Evolutionary conservation across 2,329 filamentous ascomycete species (phyloP).

Genomic region (Mycogone perniciosa): DNA sequence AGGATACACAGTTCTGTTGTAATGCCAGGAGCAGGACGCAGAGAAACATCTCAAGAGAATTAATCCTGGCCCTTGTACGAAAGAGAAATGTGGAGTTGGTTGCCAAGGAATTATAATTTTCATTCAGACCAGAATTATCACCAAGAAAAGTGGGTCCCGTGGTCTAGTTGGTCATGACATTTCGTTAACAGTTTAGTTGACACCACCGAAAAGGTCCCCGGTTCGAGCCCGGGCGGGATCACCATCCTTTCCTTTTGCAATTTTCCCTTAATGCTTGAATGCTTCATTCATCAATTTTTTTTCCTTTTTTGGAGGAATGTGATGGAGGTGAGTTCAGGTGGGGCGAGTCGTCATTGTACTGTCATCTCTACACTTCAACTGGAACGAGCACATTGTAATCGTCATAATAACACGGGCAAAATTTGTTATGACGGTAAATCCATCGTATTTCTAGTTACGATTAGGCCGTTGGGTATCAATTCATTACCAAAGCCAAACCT

Average conservation of each 20-base stretch:
- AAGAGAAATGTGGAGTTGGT: background rate
- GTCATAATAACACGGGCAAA: background rate
- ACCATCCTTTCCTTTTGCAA: conserved; percentile 2
- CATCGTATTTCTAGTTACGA: conserved; percentile 4
- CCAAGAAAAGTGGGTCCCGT: conserved; percentile 5
- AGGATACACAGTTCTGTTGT: too few relatives aligned
- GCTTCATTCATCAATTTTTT: too few relatives aligned
- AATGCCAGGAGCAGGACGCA: too few relatives aligned
- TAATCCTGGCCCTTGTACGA: too few relatives aligned
- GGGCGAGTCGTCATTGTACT: too few relatives aligned
- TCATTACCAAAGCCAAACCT: conserved; percentile 13
- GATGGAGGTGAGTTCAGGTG: too few relatives aligned
- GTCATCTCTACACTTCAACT: too few relatives aligned
- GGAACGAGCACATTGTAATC: too few relatives aligned
- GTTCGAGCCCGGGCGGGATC: conserved; percentile 14
- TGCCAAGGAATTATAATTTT: background rate
- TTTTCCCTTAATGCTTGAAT: too few relatives aligned
- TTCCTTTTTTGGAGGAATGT: too few relatives aligned
- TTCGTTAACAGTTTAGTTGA: conserved; percentile 12
- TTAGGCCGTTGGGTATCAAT: conserved; percentile 14
- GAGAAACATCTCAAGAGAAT: too few relatives aligned
- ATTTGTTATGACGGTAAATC: background rate
- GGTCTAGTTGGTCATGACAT: conserved; percentile 14
- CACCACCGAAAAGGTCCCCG: conserved; percentile 14
- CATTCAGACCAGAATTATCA: background rate